These are phyloP conservation scores for Pistacia integerrima DNA, from an alignment of 345 rosid species.

Conservation along the genomic window DNA sequence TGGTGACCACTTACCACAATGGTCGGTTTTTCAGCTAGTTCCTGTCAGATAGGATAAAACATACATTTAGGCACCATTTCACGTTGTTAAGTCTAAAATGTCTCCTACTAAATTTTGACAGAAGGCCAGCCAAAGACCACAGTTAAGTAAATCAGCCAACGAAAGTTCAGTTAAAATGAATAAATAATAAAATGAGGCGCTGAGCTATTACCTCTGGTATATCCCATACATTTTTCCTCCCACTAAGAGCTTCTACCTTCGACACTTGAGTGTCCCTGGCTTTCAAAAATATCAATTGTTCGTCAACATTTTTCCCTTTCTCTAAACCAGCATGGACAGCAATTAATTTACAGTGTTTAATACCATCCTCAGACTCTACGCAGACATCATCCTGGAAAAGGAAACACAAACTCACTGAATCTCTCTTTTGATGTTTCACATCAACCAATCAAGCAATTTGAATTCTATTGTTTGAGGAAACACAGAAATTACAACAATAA, in stretches of 20 bases:
- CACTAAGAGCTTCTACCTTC: slow-evolving; percentile 62
- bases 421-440: background rate
- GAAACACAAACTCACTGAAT: background rate
- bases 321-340: slow-evolving; percentile 84
- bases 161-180: background rate
- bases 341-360: slow-evolving; percentile 61
- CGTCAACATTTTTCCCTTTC: slow-evolving; percentile 50
- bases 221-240: slow-evolving; percentile 77
- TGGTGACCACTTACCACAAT: slow-evolving; percentile 84
- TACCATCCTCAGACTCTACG: slow-evolving; percentile 51
- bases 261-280: slow-evolving; percentile 60
- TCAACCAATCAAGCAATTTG: background rate
- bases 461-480: background rate
- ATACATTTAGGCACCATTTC: slow-evolving; percentile 18
- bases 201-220: slow-evolving; percentile 62
- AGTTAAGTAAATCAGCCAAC: background rate
- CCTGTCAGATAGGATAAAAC: slow-evolving; percentile 31
- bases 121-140: background rate
- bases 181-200: background rate
- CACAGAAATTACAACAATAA: background rate
- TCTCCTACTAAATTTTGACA: background rate
- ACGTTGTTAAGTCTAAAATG: background rate
- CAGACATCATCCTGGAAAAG: slow-evolving; percentile 42
- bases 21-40: slow-evolving; percentile 45
- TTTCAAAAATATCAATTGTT: slow-evolving; percentile 58